These are phyloP conservation scores for Emericellopsis terricola DNA, from an alignment of 495 filamentous ascomycete species.

Conservation along the genomic window DNA sequence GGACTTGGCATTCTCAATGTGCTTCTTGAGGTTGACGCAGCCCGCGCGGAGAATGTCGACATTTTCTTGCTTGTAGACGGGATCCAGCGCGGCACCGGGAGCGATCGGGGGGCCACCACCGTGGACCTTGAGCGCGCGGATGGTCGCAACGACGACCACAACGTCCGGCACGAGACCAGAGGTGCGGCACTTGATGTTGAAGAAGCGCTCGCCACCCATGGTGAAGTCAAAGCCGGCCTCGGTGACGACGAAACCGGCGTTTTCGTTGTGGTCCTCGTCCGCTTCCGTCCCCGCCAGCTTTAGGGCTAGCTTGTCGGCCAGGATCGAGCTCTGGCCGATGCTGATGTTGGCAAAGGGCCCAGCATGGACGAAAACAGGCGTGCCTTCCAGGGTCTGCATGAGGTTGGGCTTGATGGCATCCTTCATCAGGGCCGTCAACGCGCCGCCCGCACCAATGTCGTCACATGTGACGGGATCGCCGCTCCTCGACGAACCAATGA, in stretches of 20 bases:
- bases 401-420: constrained; percentile 97
- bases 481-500: constrained; percentile 68
- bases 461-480: constrained; percentile 93
- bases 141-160: constrained; percentile 87
- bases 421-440: constrained; percentile 86
- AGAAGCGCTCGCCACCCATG: constrained; percentile 98
- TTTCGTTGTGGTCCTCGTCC: constrained; percentile 73
- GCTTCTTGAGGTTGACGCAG: constrained; percentile 87
- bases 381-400: constrained; percentile 96
- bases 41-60: constrained; percentile 75
- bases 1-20: constrained; percentile 69
- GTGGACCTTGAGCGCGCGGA: constrained; percentile 90
- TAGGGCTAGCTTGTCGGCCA: constrained; percentile 87
- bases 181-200: constrained; percentile 98
- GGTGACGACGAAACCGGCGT: constrained; percentile 89
- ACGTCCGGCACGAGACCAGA: constrained; percentile 84
- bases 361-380: constrained; percentile 91
- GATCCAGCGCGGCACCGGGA: constrained; percentile 61
- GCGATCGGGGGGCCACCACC: constrained; percentile 86
- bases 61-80: constrained; percentile 85
- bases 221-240: constrained; percentile 99
- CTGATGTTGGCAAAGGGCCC: constrained; percentile 97
- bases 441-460: constrained; percentile 83
- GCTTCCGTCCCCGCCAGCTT: constrained; percentile 91
- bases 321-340: constrained; percentile 85